A percentile compares a stretch with the other conserved stretches of the same genome.
Evolutionary conservation across 495 filamentous ascomycete species (phyloP).

Genomic region (Aspergillus haitiensis): DNA sequence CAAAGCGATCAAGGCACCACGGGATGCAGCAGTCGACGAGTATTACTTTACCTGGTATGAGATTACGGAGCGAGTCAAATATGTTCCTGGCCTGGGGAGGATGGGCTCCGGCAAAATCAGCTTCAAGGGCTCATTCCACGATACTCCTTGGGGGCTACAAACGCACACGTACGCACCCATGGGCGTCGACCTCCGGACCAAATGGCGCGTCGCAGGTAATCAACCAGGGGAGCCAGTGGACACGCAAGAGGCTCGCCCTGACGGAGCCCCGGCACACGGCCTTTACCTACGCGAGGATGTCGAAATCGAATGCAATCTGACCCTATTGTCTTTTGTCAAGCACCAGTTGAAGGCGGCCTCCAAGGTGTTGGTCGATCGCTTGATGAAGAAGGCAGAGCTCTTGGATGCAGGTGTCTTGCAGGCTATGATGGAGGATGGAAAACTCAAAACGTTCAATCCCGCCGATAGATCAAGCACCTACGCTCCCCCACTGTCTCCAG

Average conservation of each 20-base stretch:
- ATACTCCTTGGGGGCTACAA: slow-evolving; percentile 65
- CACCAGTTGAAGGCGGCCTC: slow-evolving; percentile 72
- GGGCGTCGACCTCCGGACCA: slow-evolving; percentile 65
- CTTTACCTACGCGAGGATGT: slow-evolving; percentile 77
- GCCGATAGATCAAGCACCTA: no score
- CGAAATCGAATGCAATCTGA: slow-evolving; percentile 71
- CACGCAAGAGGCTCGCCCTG: slow-evolving; percentile 42
- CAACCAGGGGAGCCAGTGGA: slow-evolving; percentile 51
- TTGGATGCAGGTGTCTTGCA: slow-evolving; percentile 32
- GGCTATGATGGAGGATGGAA: slow-evolving; percentile 31
- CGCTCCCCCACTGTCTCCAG: no score
- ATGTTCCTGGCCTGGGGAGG: slow-evolving; percentile 63
- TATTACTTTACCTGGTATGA: slow-evolving; percentile 68
- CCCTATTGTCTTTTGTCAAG: slow-evolving; percentile 72
- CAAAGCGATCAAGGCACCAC: slow-evolving; percentile 60
- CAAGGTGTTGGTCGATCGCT: slow-evolving; percentile 60
- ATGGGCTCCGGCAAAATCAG: slow-evolving; percentile 60
- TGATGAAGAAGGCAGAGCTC: slow-evolving; percentile 59
- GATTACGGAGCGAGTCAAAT: slow-evolving; percentile 63
- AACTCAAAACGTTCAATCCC: slow-evolving; percentile 32
- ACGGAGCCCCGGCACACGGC: slow-evolving; percentile 33
- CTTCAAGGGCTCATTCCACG: slow-evolving; percentile 74
- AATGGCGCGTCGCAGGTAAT: slow-evolving; percentile 61
- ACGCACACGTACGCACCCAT: slow-evolving; percentile 74
- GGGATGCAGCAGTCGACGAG: slow-evolving; percentile 64